Evolutionary conservation across 805 yeast species (phyloP).

Genomic region (Ogataea degrootiae): DNA sequence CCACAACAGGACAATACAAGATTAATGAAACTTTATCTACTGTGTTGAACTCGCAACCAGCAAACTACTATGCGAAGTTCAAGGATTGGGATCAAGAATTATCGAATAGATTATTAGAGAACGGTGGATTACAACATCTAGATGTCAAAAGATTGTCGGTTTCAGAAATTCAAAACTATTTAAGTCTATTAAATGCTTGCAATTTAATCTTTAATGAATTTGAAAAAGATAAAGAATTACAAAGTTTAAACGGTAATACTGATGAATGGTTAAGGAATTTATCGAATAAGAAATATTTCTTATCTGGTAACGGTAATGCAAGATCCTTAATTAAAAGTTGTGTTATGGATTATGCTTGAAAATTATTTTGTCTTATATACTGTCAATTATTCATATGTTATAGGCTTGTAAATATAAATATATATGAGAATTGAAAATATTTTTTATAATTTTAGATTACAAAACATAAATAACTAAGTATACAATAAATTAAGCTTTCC

Average conservation of each 20-base stretch:
- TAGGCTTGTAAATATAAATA: neutral
- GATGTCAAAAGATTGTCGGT: constrained; percentile 39
- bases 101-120: constrained; percentile 39
- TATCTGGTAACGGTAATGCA: constrained; percentile 67
- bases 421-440: too few species aligned
- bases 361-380: constrained; percentile 6
- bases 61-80: constrained; percentile 51
- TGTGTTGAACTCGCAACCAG: constrained; percentile 42
- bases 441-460: neutral
- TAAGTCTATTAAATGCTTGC: constrained; percentile 39
- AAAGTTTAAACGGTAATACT: constrained; percentile 5
- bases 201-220: constrained; percentile 32
- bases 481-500: constrained; percentile 5
- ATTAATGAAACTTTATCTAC: constrained; percentile 53
- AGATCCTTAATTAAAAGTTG: constrained; percentile 42
- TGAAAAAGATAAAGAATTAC: constrained; percentile 25
- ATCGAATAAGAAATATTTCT: constrained; percentile 44
- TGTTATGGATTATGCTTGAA: constrained; percentile 29
- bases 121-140: constrained; percentile 27
- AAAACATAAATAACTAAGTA: neutral
- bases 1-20: constrained; percentile 54
- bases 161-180: constrained; percentile 39
- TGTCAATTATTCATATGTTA: constrained; percentile 2
- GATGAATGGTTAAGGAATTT: constrained; percentile 30
- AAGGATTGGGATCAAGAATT: constrained; percentile 50